Evolutionary conservation across 2,329 filamentous ascomycete genomes (phyloP), one percentile per base, ranked within the genome.

Genomic region (Phoma sp.): DNA sequence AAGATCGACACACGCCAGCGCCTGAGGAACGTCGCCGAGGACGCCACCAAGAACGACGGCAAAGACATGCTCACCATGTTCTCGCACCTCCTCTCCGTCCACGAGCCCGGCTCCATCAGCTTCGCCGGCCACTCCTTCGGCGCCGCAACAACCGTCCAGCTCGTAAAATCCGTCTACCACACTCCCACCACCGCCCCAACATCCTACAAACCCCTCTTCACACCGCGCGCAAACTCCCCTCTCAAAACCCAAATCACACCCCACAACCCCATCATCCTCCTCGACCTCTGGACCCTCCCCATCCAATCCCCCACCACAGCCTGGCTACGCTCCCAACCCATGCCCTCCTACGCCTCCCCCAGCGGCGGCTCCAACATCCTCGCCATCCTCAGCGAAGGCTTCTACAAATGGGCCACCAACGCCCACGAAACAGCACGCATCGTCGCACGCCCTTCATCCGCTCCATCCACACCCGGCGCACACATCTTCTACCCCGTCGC

Each of bases 81-180:
- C 55, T 73, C 79, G 21, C 77, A 78, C n/a, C 78, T 77, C 47
- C 80, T 95, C 39, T 83, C 90, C 57, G 82, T 96, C 4, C 84
- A 87, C 53, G 80, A 83, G 7, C 90, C 90, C 0, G 91, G 91
- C 1, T 84, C 83, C 46, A 86, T 96, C 38, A 84, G 87, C 34
- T 93, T 90, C 69, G 85, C 84, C 0, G 92, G 92, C 4, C 92
- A 96, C 73, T 92, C 88, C 15, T 96, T 96, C 61, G 92, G 92
- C 18, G 88, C 87, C 1, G 84, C 90, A 1, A 91, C 89, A 0
- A 80, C 85, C 17, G 82, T 89, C 2, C 92, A 96, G 69, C 84
- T 96, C 48, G 77, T 93, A 42, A 96, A 96, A 77, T 89, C 85
- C 45, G 85, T 88, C 10, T 93, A 87, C 78, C 91, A 92, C 75